Base-by-base conservation (phyloP, 2,329 filamentous ascomycete genomes). In the Penicillium sp. region DNA sequence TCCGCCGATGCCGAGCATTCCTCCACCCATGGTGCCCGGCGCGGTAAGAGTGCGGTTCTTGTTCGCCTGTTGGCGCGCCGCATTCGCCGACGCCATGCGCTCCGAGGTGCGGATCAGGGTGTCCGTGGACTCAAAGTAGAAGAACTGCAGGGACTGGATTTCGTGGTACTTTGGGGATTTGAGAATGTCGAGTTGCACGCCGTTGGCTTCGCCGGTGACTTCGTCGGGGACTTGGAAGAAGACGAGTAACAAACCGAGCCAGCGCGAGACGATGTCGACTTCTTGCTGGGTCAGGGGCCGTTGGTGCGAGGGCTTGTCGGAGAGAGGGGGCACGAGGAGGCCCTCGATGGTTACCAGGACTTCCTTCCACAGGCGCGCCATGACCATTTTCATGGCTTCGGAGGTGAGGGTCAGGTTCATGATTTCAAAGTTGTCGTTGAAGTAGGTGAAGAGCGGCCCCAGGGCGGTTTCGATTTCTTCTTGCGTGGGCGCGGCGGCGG, bases 101-200 rank as follows among this genome's bases (percentile, higher is more conserved):
- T 99, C 94, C 2, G 91, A 96, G n/a, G 91, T 96, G 51, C 93
- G 88, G 65, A 97, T 91, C 12, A 99, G 82, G 65, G 89, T 92
- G 60, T 95, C 90, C 1, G 91, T 96, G 30, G 88, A 83, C 67
- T 97, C 92, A 68, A 94, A 95, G 78, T 99, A 99, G 80, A 97
- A 99, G 81, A 97, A 99, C 77, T 96, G 96, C 61, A 99, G 83
- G 60, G 91, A 93, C 63, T 94, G 90, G 54, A 99, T 84, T 73
- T 99, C 94, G 78, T 97, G 92, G 79, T 96, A 99, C 81, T 99
- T 99, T 68, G 93, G 90, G 63, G 91, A 96, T 75, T 96, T 96
- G 68, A 99, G 83, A 30, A 97, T 87, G 71, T 97, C 92, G 46
- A 90, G 84, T 0, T 92, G 89, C 2, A 99, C 91, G 62, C 94